Percentiles rank a stretch among this genome's conserved stretches.
Conservation (phyloP, 2,329 filamentous ascomycete species). For the Colletotrichum limetticola region DNA sequence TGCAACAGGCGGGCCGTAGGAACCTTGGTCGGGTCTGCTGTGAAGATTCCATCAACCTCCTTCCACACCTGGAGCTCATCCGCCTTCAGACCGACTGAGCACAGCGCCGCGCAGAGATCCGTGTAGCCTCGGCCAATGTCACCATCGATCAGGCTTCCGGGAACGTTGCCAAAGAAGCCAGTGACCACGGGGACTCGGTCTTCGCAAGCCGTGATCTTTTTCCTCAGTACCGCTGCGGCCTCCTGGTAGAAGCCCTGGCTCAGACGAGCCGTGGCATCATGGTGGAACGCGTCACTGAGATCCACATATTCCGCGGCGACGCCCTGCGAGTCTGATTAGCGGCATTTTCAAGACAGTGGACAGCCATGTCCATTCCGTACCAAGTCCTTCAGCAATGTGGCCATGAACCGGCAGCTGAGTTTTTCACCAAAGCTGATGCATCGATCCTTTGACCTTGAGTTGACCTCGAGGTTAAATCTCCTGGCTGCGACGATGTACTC, state of each 20-base stretch:
- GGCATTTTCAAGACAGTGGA: neutral
- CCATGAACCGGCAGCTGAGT: conserved; percentile 92
- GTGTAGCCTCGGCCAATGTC: conserved; percentile 96
- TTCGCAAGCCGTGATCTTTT: conserved; percentile 73
- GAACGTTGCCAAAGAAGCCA: conserved; percentile 94
- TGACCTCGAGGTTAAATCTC: conserved; percentile 79
- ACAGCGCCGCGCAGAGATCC: conserved; percentile 91
- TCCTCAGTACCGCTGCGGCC: conserved; percentile 68
- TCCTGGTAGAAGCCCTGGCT: conserved; percentile 77
- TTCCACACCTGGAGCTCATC: conserved; percentile 98
- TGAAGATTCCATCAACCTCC: conserved; percentile 96
- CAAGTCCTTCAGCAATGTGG: conserved; percentile 81
- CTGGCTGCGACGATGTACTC: conserved; percentile 76
- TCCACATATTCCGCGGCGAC: conserved; percentile 92
- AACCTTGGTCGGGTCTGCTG: conserved; percentile 85
- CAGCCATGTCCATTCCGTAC: conserved; percentile 46
- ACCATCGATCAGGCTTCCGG: conserved; percentile 86
- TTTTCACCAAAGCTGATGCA: conserved; percentile 97
- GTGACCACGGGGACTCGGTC: conserved; percentile 82
- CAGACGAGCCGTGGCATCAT: conserved; percentile 67
- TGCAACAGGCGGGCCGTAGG: conserved; percentile 91
- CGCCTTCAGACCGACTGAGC: conserved; percentile 88
- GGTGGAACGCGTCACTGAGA: conserved; percentile 82
- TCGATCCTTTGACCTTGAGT: conserved; percentile 82
- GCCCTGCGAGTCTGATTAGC: conserved; percentile 58